Conservation (phyloP, 345 rosid species). For the Eucalyptus polyanthemos region DNA sequence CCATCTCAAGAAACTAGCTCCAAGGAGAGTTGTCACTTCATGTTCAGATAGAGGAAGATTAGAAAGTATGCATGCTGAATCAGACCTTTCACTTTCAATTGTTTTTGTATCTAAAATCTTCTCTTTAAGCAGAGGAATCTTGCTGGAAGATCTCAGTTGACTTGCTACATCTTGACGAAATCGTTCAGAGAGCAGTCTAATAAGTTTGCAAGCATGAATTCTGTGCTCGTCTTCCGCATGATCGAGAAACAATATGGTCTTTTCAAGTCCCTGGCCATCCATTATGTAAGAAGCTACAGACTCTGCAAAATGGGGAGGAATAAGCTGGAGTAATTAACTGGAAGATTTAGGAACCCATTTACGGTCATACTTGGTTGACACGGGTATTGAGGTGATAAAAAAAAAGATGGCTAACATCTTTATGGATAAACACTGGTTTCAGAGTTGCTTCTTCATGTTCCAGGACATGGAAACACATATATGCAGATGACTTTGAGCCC, state of each 20-base stretch:
- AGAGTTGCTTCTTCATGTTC: neutral
- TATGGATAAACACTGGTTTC: neutral
- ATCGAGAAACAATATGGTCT: conserved; percentile 9
- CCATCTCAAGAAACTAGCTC: conserved; percentile 18
- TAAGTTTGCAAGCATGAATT: conserved; percentile 17
- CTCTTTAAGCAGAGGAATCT: conserved; percentile 9
- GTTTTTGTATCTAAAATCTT: conserved; percentile 16
- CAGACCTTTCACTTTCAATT: conserved; percentile 23
- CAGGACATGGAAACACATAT: neutral
- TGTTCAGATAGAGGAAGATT: conserved; percentile 17
- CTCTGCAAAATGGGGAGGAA: conserved; percentile 7
- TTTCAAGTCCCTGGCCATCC: conserved; percentile 16
- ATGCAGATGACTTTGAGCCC: neutral
- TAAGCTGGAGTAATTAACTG: neutral
- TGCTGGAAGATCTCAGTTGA: conserved; percentile 7
- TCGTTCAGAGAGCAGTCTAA: conserved; percentile 13
- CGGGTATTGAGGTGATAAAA: neutral
- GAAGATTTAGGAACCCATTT: neutral
- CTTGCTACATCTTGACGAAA: conserved; percentile 15
- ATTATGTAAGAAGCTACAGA: conserved; percentile 14
- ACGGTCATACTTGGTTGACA: neutral
- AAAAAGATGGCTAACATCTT: neutral
- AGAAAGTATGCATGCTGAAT: conserved; percentile 25
- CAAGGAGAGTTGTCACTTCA: conserved; percentile 14
- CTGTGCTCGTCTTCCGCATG: conserved; percentile 16